These are phyloP conservation scores for Tylopilus cervinicoccineus DNA, from an alignment of 768 basidiomycete species.

Conservation along the genomic window DNA sequence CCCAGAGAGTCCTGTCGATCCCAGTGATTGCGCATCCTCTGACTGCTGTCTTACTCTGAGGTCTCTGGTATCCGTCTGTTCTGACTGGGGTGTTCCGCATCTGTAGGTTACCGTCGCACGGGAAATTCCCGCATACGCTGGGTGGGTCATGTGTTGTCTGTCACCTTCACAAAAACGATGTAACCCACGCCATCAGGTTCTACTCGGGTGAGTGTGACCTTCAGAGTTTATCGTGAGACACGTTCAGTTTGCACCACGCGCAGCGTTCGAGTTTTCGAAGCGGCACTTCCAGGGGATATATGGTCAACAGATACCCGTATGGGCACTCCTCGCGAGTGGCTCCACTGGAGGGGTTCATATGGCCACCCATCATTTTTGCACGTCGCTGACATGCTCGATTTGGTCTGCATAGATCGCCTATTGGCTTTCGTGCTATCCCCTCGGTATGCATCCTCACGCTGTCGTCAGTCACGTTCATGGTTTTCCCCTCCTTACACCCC, in stretches of 20 bases:
- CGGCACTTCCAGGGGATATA: constrained; percentile 63
- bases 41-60: background rate
- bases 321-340: constrained; percentile 81
- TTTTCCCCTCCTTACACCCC: background rate
- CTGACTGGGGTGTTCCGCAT: background rate
- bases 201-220: constrained; percentile 47
- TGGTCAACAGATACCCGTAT: constrained; percentile 70
- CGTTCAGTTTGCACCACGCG: background rate
- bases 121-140: constrained; percentile 96
- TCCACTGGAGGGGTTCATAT: constrained; percentile 73
- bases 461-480: background rate
- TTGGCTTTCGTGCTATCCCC: constrained; percentile 91
- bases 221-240: no score
- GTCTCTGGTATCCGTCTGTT: background rate
- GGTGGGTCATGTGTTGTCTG: constrained; percentile 30
- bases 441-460: constrained; percentile 43
- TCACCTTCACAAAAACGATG: background rate
- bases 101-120: constrained; percentile 79
- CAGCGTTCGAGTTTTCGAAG: constrained; percentile 88
- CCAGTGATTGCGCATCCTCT: background rate
- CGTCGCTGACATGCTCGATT: background rate
- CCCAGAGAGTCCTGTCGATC: background rate
- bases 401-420: constrained; percentile 32
- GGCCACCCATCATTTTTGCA: background rate
- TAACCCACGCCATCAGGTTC: constrained; percentile 42